These are phyloP conservation scores for Aspergillus coremiiformis DNA, from an alignment of 495 filamentous ascomycete species.

Conservation along the genomic window DNA sequence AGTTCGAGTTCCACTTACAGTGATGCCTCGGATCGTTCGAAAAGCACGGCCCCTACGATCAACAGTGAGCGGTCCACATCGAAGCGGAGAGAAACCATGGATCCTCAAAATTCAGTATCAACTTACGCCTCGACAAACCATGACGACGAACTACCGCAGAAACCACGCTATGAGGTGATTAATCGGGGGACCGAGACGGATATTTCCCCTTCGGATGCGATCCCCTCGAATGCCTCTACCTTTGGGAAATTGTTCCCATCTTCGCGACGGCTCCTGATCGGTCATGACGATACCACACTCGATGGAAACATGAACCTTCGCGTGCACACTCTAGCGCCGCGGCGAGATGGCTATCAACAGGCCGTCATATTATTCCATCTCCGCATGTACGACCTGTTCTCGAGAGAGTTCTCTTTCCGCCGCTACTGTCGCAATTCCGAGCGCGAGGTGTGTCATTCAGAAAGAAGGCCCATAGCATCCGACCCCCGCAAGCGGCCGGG, in stretches of 20 bases:
- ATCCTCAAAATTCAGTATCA: constrained; percentile 59
- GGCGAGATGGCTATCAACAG: constrained; percentile 46
- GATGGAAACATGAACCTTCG: constrained; percentile 98
- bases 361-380: constrained; percentile 87
- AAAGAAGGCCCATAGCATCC: constrained; percentile 57
- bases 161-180: constrained; percentile 52
- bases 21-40: constrained; percentile 55
- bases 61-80: constrained; percentile 50
- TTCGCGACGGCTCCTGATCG: constrained; percentile 67
- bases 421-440: constrained; percentile 91
- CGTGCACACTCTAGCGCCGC: constrained; percentile 67
- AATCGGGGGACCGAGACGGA: constrained; percentile 56
- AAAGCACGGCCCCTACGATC: constrained; percentile 62
- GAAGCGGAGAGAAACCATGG: constrained; percentile 32
- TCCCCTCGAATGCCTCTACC: constrained; percentile 70
- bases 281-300: constrained; percentile 82
- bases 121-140: constrained; percentile 73
- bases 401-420: constrained; percentile 81
- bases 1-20: constrained; percentile 56
- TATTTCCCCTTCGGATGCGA: constrained; percentile 51
- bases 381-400: constrained; percentile 86
- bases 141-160: constrained; percentile 51
- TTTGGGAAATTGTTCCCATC: constrained; percentile 89
- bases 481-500: constrained; percentile 40
- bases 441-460: constrained; percentile 84